Conservation (phyloP, 2,329 filamentous ascomycete genomes). For the Monosporascus sp. region DNA sequence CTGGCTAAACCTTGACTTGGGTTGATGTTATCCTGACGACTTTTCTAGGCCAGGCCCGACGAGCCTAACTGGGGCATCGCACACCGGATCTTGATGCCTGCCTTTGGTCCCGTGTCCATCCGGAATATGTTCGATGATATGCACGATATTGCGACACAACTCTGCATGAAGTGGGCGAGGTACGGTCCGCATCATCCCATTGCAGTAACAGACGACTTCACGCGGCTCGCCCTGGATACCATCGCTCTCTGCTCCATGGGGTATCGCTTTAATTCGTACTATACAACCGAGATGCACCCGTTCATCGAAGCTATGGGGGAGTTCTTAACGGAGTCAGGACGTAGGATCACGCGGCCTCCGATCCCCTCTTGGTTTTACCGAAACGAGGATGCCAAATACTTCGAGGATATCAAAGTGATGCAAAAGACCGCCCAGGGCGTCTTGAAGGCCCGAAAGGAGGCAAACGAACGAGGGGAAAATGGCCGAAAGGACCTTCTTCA, state of each 20-base stretch:
- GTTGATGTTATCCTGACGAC: not conserved
- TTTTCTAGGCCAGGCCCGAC: conserved; percentile 32
- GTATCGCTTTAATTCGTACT: conserved; percentile 71
- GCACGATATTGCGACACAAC: conserved; percentile 61
- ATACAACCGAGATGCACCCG: conserved; percentile 62
- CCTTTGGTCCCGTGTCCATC: conserved; percentile 65
- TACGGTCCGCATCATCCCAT: conserved; percentile 54
- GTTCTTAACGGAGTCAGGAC: conserved; percentile 54
- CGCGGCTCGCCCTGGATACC: conserved; percentile 63
- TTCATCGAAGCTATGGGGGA: conserved; percentile 64
- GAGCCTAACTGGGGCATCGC: conserved; percentile 56
- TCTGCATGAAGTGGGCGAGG: conserved; percentile 64
- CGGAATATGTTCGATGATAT: conserved; percentile 64
- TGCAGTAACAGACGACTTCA: conserved; percentile 34
- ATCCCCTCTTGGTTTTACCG: conserved; percentile 46
- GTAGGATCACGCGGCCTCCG: conserved; percentile 41
- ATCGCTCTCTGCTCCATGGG: conserved; percentile 68
- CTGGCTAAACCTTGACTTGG: conserved; percentile 11
- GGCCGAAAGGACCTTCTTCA: conserved; percentile 60
- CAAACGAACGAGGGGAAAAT: conserved; percentile 28
- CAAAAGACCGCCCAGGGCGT: conserved; percentile 54
- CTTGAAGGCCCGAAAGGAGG: conserved; percentile 51
- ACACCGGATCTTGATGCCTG: conserved; percentile 45
- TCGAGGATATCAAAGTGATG: conserved; percentile 49
- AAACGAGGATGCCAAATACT: conserved; percentile 44